phyloP scores from a whole-genome alignment of 1,139 yeast species.

The Lodderomyces jiufengensis region DNA sequence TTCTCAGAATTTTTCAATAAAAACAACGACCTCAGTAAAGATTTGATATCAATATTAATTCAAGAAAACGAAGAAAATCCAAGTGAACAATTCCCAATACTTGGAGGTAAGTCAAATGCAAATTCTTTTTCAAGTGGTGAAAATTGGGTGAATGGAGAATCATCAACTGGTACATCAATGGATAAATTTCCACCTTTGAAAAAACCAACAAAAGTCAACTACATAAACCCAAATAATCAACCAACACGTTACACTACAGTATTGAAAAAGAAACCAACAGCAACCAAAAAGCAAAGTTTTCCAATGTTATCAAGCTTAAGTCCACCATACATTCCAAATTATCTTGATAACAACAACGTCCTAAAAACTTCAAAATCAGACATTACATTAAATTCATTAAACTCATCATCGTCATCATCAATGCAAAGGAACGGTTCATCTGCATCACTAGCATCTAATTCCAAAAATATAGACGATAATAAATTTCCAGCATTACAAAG shows the following conservation, averaged over 20 bases:
- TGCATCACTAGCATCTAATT: not conserved
- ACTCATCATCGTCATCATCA: constrained; percentile 1
- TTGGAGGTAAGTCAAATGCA: constrained; percentile 24
- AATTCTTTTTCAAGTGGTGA: constrained; percentile 13
- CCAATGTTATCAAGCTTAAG: constrained; percentile 18
- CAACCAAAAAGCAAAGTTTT: constrained; percentile 11
- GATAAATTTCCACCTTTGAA: constrained; percentile 55
- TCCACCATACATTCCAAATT: constrained; percentile 25
- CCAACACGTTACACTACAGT: constrained; percentile 45
- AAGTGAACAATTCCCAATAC: constrained; percentile 28
- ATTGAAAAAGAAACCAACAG: constrained; percentile 21
- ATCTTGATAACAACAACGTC: constrained; percentile 20
- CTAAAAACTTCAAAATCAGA: no score
- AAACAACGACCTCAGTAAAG: constrained; percentile 25
- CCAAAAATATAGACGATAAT: constrained; percentile 12
- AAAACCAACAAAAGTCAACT: constrained; percentile 28
- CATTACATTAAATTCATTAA: not conserved
- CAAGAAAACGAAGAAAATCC: constrained; percentile 19
- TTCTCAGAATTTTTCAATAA: constrained; percentile 47
- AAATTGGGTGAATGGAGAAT: constrained; percentile 29
- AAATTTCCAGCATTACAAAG: constrained; percentile 43
- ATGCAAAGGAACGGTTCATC: constrained; percentile 2
- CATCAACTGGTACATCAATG: constrained; percentile 13
- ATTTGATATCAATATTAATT: constrained; percentile 24
- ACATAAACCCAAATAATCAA: constrained; percentile 16